phyloP scores from a whole-genome alignment of 2,329 filamentous ascomycete species.

The Colletotrichum sp. region DNA sequence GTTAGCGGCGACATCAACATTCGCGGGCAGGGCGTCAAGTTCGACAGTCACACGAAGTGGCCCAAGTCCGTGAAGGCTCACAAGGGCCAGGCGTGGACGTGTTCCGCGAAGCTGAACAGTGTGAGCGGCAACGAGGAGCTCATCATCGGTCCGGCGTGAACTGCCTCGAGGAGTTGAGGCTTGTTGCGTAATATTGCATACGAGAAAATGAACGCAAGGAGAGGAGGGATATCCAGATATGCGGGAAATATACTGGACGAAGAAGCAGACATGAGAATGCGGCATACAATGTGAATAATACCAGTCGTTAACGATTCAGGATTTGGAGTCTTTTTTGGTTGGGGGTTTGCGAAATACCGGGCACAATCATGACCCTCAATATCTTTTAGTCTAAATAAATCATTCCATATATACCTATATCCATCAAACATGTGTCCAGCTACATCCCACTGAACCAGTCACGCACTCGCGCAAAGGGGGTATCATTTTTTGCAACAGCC shows the following conservation, averaged over 20 bases:
- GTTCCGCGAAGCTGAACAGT: not conserved
- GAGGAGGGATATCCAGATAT: not conserved
- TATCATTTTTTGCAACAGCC: not conserved
- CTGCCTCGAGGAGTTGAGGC: not conserved
- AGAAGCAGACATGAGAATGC: not conserved
- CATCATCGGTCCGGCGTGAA: not conserved
- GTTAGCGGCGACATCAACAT: constrained; percentile 45
- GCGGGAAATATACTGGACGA: not conserved
- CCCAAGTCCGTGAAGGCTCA: constrained; percentile 35
- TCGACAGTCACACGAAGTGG: constrained; percentile 40
- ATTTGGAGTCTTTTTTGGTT: not conserved
- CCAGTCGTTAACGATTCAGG: constrained; percentile 4
- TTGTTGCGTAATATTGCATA: not conserved
- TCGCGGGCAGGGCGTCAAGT: constrained; percentile 46
- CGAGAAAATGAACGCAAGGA: not conserved
- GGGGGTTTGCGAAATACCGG: not conserved
- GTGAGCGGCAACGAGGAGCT: not conserved
- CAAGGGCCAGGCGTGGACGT: constrained; percentile 21
- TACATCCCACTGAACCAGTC: not conserved
- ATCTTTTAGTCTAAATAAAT: not conserved
- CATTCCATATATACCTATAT: not conserved
- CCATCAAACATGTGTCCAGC: not conserved
- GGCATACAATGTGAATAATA: not conserved
- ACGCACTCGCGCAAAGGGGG: not conserved
- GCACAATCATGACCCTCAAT: not conserved